Conservation (phyloP, 306 rosid species). For the Canavalia gladiata region DNA sequence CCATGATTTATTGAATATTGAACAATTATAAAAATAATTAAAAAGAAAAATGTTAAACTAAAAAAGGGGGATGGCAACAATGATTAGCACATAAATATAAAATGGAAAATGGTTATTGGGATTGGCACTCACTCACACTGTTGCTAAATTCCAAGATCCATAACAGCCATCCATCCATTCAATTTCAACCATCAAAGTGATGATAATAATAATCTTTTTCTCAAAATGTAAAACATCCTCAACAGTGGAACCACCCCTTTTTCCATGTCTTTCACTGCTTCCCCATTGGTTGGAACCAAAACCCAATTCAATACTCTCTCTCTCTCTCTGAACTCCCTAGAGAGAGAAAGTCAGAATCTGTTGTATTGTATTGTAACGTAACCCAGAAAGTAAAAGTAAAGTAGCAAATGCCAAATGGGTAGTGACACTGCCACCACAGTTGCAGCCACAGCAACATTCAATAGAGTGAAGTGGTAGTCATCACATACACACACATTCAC, state of each 20-base stretch:
- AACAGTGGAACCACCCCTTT: background rate
- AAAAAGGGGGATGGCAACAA: conserved; percentile 4
- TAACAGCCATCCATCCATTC: conserved; percentile 47
- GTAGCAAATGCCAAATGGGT: conserved; percentile 49
- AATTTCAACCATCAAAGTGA: conserved; percentile 27
- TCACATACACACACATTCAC: conserved; percentile 16
- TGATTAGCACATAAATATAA: conserved; percentile 27
- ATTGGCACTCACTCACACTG: conserved; percentile 67
- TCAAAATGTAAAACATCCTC: background rate
- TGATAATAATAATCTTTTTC: background rate
- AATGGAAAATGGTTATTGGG: conserved; percentile 77
- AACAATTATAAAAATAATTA: too few relatives aligned
- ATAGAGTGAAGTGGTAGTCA: conserved; percentile 2
- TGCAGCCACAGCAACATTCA: conserved; percentile 35
- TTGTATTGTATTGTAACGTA: conserved; percentile 1
- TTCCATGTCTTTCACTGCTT: conserved; percentile 37
- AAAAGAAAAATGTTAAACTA: too few relatives aligned
- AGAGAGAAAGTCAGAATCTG: conserved; percentile 38
- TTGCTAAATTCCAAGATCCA: conserved; percentile 81
- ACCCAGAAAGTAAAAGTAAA: conserved; percentile 25
- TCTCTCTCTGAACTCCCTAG: conserved; percentile 17
- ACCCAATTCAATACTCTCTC: conserved; percentile 50
- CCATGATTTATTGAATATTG: too few relatives aligned
- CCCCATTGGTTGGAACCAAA: conserved; percentile 58
- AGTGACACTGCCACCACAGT: conserved; percentile 41